phyloP scores from a whole-genome alignment of 495 filamentous ascomycete species.

The Penicillium ochrochloron region DNA sequence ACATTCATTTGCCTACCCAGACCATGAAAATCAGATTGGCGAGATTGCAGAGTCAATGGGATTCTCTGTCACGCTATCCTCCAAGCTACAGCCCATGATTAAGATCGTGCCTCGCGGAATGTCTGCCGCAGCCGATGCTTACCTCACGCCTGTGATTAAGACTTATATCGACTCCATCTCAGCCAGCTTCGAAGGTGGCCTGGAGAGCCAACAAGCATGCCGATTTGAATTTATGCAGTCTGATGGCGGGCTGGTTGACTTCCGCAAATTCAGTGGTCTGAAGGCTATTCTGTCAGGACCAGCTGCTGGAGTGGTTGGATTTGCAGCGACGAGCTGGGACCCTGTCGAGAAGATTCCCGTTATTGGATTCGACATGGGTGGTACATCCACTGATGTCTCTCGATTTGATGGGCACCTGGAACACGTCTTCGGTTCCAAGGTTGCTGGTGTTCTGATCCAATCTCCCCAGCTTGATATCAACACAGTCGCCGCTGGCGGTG shows the following conservation, averaged over 20 bases:
- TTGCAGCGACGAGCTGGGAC: conserved; percentile 92
- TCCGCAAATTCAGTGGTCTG: conserved; percentile 60
- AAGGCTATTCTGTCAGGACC: conserved; percentile 65
- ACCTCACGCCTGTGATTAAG: conserved; percentile 93
- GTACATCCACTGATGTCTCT: conserved; percentile 94
- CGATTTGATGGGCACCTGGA: conserved; percentile 92
- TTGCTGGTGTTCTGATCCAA: conserved; percentile 93
- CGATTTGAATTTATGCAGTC: conserved; percentile 61
- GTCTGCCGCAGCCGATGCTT: conserved; percentile 93
- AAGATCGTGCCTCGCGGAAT: conserved; percentile 77
- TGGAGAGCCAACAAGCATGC: conserved; percentile 52
- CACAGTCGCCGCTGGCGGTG: conserved; percentile 93
- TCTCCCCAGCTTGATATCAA: conserved; percentile 97
- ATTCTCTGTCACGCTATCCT: conserved; percentile 62
- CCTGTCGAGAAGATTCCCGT: conserved; percentile 83
- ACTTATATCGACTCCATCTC: conserved; percentile 93
- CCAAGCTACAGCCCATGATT: conserved; percentile 85
- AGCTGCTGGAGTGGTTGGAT: conserved; percentile 81
- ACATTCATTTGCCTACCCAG: conserved; percentile 59
- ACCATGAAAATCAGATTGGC: conserved; percentile 56
- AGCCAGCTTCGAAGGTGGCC: conserved; percentile 58
- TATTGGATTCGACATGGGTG: conserved; percentile 97
- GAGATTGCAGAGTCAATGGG: conserved; percentile 54
- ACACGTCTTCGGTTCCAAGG: conserved; percentile 97
- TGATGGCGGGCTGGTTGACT: conserved; percentile 60